Base-by-base conservation (phyloP, 1,139 yeast genomes). In the Barnettozyma hawaiiensis region DNA sequence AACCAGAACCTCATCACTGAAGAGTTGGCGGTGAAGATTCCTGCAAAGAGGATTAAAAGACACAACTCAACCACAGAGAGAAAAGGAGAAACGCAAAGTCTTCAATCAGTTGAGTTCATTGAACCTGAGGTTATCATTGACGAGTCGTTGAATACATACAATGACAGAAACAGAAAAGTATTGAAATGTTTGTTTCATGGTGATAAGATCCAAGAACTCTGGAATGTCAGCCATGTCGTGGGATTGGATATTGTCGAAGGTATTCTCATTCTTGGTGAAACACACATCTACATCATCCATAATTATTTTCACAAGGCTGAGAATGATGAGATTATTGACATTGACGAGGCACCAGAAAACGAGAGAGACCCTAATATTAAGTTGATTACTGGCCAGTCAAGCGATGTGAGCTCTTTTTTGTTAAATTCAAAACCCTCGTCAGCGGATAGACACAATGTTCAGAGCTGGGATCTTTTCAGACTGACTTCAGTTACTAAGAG, bases 171-270 rank as follows among this genome's bases (percentile, higher is more conserved):
- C 58, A 65, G 95, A 43, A 81, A 81, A 55, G 83, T 86, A 0
- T 64, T 85, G 23, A 69, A 90, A 45, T 75, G 84, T 52, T 63
- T 86, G 40, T 80, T 67, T 53, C 71, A 77, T 45, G 85, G 85
- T n/a, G 96, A 86, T 57, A 73, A 71, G 42, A 83, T 86, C 22
- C 70, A 67, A 12, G 76, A 77, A 9, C 63, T 86, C n/a, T 80
- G 86, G 81, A 86, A 86, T 59, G 77, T 84, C 2, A 77, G 89
- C 47, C 79, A 80, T 41, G 75, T 86, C 20, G 66, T 81, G 46
- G 95, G 95, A 0, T 64, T 86, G 19, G 85, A 80, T 19, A 78
- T 89, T 1, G 66, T 73, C 19, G 95, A 85, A 55, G 85, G 92
- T 27, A 69, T 86, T 38, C 65, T 86, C 63, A 81, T 86, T 19